Base-by-base conservation (phyloP, 2,329 filamentous ascomycete genomes). In the Exophiala calicioides region DNA sequence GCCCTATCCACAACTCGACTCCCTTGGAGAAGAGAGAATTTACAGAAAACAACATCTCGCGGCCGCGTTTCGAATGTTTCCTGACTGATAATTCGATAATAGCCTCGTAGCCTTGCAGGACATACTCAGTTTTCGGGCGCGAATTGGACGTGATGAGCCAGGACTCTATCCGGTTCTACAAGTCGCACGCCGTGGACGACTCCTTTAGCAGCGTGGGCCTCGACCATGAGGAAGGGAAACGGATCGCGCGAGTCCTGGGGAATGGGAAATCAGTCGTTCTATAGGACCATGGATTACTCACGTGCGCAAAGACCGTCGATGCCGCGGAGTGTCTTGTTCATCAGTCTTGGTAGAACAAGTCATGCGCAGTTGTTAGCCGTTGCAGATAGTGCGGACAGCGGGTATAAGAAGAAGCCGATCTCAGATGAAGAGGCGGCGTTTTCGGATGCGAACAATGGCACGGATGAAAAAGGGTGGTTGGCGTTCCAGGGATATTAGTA, bases 281-380 rank as follows among this genome's bases (percentile, higher is more conserved):
- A n/a, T 69, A 72, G 53, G 79, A 79, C 57, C 77, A 81, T 58
- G 78, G 78, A 0, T 61, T 80, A n/a, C 60, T 81, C 47, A 79
- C 78, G 1, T 71, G 70, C 18, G 78, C 74, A 7, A 53, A 65
- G 20, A 70, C 68, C 1, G 67, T 81, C 42, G 78, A 80, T 56
- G 69, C 69, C 44, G 68, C 73, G 2, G 70, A 79, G 3, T 78
- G n/a, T 73, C 53, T 80, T 76, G 76, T 80, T 80, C 59, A 68
- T 75, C 37, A 68, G 66, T 47, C 58, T 71, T 12, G 68, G 70
- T 24, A 60, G 69, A 36, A 66, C 67, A 31, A 70, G 68, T 32
- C 67, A 68, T 33, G 65, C 67, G 3, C 68, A 71, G 51, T 56
- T 71, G 26, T 52, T 70, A 53, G 68, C 66, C 3, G 68, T 71